phyloP scores from a whole-genome alignment of 2,329 filamentous ascomycete species.

The Fragosphaeria purpurea region DNA sequence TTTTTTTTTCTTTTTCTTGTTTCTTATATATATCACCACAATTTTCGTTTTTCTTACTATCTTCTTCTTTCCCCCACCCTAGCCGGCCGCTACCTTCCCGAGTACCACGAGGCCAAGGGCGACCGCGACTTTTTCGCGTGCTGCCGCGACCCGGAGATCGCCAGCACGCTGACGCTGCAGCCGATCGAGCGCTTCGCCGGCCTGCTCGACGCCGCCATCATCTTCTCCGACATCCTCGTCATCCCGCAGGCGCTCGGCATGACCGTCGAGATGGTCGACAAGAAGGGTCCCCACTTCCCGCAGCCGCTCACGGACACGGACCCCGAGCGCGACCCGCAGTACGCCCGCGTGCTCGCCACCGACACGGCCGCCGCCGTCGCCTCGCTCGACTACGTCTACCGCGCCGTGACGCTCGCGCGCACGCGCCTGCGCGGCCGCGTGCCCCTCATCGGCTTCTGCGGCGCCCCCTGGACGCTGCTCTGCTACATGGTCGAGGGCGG shows the following conservation, averaged over 20 bases:
- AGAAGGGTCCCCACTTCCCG: conserved; percentile 92
- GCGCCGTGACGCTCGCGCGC: conserved; percentile 83
- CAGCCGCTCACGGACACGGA: conserved; percentile 68
- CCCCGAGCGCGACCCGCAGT: conserved; percentile 56
- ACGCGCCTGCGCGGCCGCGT: conserved; percentile 81
- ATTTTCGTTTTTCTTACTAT: background rate
- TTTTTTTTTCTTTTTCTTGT: background rate
- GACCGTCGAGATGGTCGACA: conserved; percentile 97
- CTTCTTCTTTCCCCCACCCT: background rate
- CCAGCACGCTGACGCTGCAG: conserved; percentile 87
- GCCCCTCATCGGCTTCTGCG: conserved; percentile 91
- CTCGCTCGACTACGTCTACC: conserved; percentile 89
- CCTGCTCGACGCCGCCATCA: conserved; percentile 91
- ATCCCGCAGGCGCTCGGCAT: conserved; percentile 98
- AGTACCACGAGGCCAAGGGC: conserved; percentile 94
- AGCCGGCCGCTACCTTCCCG: conserved; percentile 95
- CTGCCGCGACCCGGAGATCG: conserved; percentile 86
- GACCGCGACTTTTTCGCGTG: conserved; percentile 92
- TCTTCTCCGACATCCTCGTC: conserved; percentile 97
- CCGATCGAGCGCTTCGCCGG: conserved; percentile 86
- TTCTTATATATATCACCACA: too few species aligned
- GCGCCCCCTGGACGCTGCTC: conserved; percentile 90
- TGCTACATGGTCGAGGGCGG: conserved; percentile 99
- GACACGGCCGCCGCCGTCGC: conserved; percentile 66
- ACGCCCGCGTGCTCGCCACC: conserved; percentile 62